Conservation (phyloP, 2,329 filamentous ascomycete genomes). For the Alternaria metachromatica region DNA sequence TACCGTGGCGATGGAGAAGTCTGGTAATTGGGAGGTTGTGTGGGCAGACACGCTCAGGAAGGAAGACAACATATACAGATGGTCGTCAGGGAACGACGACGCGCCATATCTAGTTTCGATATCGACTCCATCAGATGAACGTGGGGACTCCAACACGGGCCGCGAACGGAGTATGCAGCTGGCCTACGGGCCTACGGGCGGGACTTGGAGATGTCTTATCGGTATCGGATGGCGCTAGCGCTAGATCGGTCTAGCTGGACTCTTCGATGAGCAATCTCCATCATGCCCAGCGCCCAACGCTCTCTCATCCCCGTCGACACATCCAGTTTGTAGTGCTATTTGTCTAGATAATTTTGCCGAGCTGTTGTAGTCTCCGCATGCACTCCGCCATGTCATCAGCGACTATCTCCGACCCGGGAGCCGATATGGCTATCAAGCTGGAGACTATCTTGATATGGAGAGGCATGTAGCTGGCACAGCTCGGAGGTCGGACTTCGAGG, state of each 20-base stretch:
- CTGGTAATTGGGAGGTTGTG: background rate
- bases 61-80: background rate
- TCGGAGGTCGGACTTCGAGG: background rate
- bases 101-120: background rate
- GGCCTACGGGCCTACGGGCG: slow-evolving; percentile 21
- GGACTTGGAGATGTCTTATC: slow-evolving; percentile 19
- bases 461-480: background rate
- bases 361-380: background rate
- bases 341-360: background rate
- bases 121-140: slow-evolving; percentile 6
- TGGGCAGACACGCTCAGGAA: background rate
- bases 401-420: slow-evolving; percentile 16
- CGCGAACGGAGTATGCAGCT: slow-evolving; percentile 13
- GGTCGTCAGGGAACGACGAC: background rate
- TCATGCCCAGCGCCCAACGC: background rate
- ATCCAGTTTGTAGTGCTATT: background rate
- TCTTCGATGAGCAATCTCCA: background rate
- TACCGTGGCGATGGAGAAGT: background rate
- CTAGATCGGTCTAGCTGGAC: background rate
- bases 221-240: background rate
- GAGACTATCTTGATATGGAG: background rate
- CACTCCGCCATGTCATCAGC: slow-evolving; percentile 17
- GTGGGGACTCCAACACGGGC: background rate
- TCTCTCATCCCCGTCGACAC: background rate
- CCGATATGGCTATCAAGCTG: background rate